These are phyloP conservation scores for Isabelozyma rhagii DNA, from an alignment of 805 yeast species.

Conservation along the genomic window DNA sequence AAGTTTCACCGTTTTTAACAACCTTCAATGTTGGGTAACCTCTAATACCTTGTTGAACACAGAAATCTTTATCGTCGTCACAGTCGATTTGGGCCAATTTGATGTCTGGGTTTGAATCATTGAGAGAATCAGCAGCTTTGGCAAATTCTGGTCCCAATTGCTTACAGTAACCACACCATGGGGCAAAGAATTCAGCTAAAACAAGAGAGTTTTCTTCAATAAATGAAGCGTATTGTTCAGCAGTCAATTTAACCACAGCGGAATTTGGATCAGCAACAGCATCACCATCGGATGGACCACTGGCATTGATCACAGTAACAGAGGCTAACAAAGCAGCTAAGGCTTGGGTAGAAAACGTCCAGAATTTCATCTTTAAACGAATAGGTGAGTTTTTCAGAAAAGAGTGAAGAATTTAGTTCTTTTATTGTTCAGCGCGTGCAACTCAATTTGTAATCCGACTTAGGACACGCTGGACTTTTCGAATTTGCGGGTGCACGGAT, in stretches of 20 bases:
- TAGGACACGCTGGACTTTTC: no score
- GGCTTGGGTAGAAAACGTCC: slow-evolving; percentile 35
- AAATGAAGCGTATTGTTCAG: slow-evolving; percentile 63
- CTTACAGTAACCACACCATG: slow-evolving; percentile 99
- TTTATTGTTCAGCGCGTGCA: no score
- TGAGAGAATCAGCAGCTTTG: slow-evolving; percentile 65
- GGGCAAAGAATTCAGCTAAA: slow-evolving; percentile 85
- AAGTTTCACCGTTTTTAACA: slow-evolving; percentile 52
- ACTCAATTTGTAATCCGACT: no score
- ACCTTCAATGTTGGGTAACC: slow-evolving; percentile 87
- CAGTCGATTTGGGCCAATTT: slow-evolving; percentile 84
- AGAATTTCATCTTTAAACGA: slow-evolving; percentile 31
- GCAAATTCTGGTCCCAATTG: slow-evolving; percentile 77
- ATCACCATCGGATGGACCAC: slow-evolving; percentile 45
- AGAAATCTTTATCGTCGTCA: slow-evolving; percentile 70
- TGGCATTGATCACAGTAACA: slow-evolving; percentile 27
- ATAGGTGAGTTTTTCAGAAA: background rate
- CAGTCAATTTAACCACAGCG: slow-evolving; percentile 78
- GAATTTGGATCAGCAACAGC: slow-evolving; percentile 81
- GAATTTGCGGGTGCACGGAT: no score
- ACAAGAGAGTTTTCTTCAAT: slow-evolving; percentile 73
- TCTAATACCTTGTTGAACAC: slow-evolving; percentile 62
- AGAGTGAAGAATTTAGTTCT: no score
- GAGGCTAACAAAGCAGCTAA: slow-evolving; percentile 34
- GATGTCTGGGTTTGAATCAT: slow-evolving; percentile 51